Conservation (phyloP, 2,329 filamentous ascomycete species). For the Arthrobotrys sinensis region DNA sequence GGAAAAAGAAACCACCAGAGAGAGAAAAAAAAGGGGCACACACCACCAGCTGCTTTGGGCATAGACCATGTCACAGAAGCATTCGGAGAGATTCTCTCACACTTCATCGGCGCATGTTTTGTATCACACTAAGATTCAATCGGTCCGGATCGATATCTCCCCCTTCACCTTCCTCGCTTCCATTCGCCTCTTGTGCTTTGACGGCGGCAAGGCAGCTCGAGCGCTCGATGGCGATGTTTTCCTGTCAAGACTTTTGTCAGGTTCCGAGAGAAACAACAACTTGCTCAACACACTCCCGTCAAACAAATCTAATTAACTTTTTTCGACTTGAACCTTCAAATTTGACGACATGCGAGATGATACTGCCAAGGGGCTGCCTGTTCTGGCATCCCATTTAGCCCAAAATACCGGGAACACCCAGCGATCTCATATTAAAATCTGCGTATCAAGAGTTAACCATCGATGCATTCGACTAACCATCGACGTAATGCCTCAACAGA, state of each 20-base stretch:
- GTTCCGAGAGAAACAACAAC: slow-evolving; percentile 32
- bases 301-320: slow-evolving; percentile 2
- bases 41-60: slow-evolving; percentile 50
- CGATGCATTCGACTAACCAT: too few relatives aligned
- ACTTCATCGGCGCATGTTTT: slow-evolving; percentile 42
- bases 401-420: slow-evolving; percentile 13
- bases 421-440: background rate
- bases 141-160: slow-evolving; percentile 27
- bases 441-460: background rate
- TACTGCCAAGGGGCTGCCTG: slow-evolving; percentile 6
- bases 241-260: background rate
- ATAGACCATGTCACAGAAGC: slow-evolving; percentile 32
- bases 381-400: slow-evolving; percentile 12
- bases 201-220: slow-evolving; percentile 8
- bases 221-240: slow-evolving; percentile 13
- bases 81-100: slow-evolving; percentile 59
- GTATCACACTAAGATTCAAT: slow-evolving; percentile 25
- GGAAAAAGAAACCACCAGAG: slow-evolving; percentile 8
- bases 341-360: slow-evolving; percentile 16
- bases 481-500: slow-evolving; percentile 11
- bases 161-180: slow-evolving; percentile 6
- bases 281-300: slow-evolving; percentile 14
- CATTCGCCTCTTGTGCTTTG: slow-evolving; percentile 9
- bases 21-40: slow-evolving; percentile 19
- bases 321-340: slow-evolving; percentile 3